Base-by-base conservation (phyloP, 345 rosid genomes). In the Gossypium ekmanianum region DNA sequence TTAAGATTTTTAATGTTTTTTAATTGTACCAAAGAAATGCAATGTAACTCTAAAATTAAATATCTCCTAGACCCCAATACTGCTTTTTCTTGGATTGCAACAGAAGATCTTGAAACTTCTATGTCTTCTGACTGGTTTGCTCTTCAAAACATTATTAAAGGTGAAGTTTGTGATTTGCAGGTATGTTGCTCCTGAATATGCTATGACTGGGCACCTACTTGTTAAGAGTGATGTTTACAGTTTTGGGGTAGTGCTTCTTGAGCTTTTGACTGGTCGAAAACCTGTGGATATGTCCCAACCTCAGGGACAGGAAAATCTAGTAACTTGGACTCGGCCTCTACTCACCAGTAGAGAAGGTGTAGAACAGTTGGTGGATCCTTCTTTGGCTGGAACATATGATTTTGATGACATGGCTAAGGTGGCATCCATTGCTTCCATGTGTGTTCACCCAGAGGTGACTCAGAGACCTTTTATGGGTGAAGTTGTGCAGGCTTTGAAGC, bases 271-370 rank as follows among this genome's bases (percentile, higher is more conserved):
- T 2, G 97, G 99, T 43, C 88, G 98, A 85, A 92, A 90, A 85
- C 99, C 99, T 1, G 98, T 96, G 77, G 99, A 96, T 81, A 91
- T 96, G 99, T 93, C 98, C 80, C 99, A 93, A 75, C 88, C 97
- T 83, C 87, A 76, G 74, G 99, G 99, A 85, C 91, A 96, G 80
- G 99, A 93, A 86, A 96, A 93, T 84, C 85, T 96, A 11, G 99
- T 96, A 51, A 92, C 97, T 11, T 92, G 98, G 99, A 98, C 98
- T 22, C 97, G 99, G 56, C 94, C 97, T 1, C 82, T 96, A 66
- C 89, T 96, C 72, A 88, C 90, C 67, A 89, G 76, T 55, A 86
- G 92, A 86, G 99, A 93, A 81, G 97, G 98, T 66, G 76, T 93
- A 77, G 89, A 88, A 82, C 94, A 87, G 79, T 76, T 96, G 78